A percentile compares a stretch with the other conserved stretches of the same genome.
phyloP scores from a whole-genome alignment of 495 filamentous ascomycete genomes.

The Talaromyces nanjingensis region DNA sequence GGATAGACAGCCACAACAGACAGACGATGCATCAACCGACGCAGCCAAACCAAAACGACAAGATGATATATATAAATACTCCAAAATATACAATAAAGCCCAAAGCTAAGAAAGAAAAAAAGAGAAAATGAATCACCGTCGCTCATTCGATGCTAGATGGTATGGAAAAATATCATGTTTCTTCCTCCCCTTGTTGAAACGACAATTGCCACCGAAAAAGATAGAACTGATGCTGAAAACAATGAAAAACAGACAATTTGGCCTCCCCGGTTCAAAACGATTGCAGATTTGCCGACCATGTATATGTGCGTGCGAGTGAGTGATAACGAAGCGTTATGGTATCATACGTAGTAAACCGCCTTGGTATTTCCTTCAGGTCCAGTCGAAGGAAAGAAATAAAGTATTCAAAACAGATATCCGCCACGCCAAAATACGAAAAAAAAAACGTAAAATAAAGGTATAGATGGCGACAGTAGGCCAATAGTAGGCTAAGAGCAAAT shows the following conservation, averaged over 20 bases:
- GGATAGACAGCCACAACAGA: neutral
- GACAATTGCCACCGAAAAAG: neutral
- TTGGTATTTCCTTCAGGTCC: neutral
- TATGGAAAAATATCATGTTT: neutral
- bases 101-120: neutral
- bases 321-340: neutral
- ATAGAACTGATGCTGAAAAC: neutral
- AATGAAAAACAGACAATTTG: neutral
- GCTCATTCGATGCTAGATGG: neutral
- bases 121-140: neutral
- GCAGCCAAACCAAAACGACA: neutral
- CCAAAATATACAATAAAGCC: neutral
- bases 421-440: neutral
- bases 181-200: neutral
- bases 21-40: neutral
- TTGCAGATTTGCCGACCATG: neutral
- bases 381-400: slow-evolving; percentile 6
- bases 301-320: neutral
- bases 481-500: neutral
- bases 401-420: slow-evolving; percentile 11
- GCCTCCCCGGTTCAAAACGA: neutral
- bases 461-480: neutral
- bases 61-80: neutral
- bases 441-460: neutral
- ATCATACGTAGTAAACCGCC: slow-evolving; percentile 1